Conservation (phyloP, 805 yeast species). For the Suhomyces tanzawaensis region DNA sequence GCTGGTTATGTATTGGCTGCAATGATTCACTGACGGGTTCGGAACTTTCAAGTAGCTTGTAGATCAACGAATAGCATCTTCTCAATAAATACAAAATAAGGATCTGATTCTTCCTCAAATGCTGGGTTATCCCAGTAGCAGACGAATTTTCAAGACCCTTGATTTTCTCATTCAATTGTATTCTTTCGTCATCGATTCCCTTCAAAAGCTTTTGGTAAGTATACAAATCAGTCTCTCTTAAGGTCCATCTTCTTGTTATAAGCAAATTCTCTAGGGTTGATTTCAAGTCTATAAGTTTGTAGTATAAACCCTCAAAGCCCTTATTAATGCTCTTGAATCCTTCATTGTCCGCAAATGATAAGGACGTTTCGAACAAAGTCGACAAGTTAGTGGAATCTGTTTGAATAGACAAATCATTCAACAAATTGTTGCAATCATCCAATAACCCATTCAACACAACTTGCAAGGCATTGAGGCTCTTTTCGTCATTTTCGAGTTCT, state of each 20-base stretch:
- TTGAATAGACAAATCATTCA: conserved; percentile 62
- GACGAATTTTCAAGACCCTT: conserved; percentile 44
- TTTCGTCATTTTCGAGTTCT: conserved; percentile 15
- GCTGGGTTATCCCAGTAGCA: conserved; percentile 6
- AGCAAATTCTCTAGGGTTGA: conserved; percentile 75
- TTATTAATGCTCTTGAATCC: conserved; percentile 10
- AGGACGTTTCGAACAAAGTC: conserved; percentile 20
- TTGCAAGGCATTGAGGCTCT: conserved; percentile 27
- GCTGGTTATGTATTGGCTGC: conserved; percentile 90
- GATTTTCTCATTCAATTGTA: conserved; percentile 34
- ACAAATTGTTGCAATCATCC: conserved; percentile 77
- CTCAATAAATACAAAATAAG: conserved; percentile 75
- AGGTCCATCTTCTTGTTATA: conserved; percentile 94
- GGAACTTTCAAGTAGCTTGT: conserved; percentile 82
- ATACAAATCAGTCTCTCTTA: conserved; percentile 92
- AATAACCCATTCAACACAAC: conserved; percentile 67
- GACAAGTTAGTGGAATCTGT: conserved; percentile 25
- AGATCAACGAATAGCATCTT: conserved; percentile 87
- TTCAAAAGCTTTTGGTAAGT: conserved; percentile 72
- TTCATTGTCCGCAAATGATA: conserved; percentile 41
- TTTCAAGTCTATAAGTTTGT: conserved; percentile 62
- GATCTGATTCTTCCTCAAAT: conserved; percentile 31
- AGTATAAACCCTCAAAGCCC: conserved; percentile 53
- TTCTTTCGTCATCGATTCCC: conserved; percentile 69
- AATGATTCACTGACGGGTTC: conserved; percentile 96